phyloP scores from a whole-genome alignment of 352 stramenopile genomes.

The Phytophthora europaea region DNA sequence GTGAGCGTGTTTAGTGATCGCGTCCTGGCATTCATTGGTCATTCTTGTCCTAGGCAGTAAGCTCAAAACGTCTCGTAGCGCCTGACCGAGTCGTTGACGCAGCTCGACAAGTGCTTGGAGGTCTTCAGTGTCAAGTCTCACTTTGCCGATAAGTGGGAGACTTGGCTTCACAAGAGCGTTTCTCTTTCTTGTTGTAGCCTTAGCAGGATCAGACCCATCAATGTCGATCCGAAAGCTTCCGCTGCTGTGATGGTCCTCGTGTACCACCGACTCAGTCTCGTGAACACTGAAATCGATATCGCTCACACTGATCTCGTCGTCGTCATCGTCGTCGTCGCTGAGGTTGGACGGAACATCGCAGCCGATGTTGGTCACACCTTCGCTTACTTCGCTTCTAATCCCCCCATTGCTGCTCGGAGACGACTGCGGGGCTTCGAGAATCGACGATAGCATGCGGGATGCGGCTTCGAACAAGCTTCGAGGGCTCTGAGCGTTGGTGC shows the following conservation, averaged over 20 bases:
- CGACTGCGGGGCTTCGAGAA: background rate
- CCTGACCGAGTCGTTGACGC: background rate
- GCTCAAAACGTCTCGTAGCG: background rate
- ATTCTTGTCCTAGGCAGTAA: background rate
- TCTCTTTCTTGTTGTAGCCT: background rate
- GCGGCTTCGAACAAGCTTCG: background rate
- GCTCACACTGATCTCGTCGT: background rate
- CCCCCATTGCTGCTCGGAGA: background rate
- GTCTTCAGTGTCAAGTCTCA: background rate
- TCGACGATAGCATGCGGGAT: background rate
- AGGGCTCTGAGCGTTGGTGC: background rate
- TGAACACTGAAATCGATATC: background rate
- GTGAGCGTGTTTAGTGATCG: background rate
- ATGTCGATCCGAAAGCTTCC: background rate
- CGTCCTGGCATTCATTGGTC: background rate
- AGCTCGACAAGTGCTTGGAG: background rate
- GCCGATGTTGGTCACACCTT: background rate
- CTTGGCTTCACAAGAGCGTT: background rate
- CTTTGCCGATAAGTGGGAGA: background rate
- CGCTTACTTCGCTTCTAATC: background rate
- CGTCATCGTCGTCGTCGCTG: background rate
- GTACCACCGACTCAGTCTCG: background rate
- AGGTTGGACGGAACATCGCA: constrained; percentile 1
- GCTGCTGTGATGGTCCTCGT: background rate
- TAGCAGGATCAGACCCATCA: background rate